Evolutionary conservation across 169 alveolate species (phyloP).

Genomic region (Cryptosporidium tyzzeri): DNA sequence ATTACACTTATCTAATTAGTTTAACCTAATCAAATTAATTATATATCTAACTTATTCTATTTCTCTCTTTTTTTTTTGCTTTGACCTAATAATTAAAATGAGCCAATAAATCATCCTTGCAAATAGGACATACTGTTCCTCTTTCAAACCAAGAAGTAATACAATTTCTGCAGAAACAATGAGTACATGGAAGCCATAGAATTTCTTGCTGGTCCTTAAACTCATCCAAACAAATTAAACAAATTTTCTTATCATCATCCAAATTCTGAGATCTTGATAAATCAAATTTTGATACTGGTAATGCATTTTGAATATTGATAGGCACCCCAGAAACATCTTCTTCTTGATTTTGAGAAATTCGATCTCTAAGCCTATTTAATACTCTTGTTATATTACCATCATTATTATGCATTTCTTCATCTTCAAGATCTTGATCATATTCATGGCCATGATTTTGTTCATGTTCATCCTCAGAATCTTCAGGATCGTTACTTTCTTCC

Average conservation of each 20-base stretch:
- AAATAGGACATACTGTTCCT: conserved; percentile 82
- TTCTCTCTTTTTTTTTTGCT: not conserved
- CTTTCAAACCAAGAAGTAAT: conserved; percentile 79
- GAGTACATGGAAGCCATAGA: conserved; percentile 80
- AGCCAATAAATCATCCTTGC: conserved; percentile 79
- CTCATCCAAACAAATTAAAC: conserved; percentile 82
- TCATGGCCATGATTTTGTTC: not conserved
- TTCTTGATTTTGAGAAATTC: not conserved
- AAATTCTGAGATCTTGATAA: conserved; percentile 46
- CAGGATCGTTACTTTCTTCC: not conserved
- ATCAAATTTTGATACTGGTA: conserved; percentile 50
- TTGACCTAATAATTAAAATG: conserved; percentile 32
- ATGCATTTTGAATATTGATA: conserved; percentile 17
- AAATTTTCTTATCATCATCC: conserved; percentile 70
- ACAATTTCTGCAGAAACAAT: conserved; percentile 81
- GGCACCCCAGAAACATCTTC: conserved; percentile 24
- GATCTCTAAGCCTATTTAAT: not conserved
- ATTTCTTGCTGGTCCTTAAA: conserved; percentile 78
- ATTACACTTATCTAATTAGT: not conserved
- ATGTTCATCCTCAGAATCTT: not conserved
- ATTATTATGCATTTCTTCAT: not conserved
- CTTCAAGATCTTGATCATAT: not conserved
- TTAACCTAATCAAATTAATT: not conserved
- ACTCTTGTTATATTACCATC: not conserved
- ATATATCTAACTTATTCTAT: not conserved